phyloP scores from a whole-genome alignment of 1,139 yeast species.

The Geotrichum klebahnii region DNA sequence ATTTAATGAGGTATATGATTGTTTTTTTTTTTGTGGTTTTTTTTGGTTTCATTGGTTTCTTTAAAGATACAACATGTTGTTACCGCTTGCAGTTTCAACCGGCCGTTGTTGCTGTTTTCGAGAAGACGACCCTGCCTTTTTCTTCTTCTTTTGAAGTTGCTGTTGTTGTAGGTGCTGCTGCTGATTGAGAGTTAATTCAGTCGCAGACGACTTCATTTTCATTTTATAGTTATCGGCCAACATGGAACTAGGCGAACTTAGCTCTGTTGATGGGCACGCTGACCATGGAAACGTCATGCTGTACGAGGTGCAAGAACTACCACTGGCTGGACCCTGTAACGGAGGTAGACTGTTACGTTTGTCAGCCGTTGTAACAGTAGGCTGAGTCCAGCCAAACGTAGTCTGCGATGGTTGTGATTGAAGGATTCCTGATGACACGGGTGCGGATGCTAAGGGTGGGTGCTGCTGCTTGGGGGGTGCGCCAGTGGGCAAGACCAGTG shows the following conservation, averaged over 20 bases:
- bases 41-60: too few species aligned
- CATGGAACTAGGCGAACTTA: background rate
- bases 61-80: too few species aligned
- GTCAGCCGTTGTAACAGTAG: background rate
- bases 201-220: background rate
- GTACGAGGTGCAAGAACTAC: background rate
- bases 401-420: background rate
- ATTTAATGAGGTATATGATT: too few species aligned
- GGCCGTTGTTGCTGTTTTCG: background rate
- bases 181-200: background rate
- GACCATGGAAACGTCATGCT: constrained; percentile 1
- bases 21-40: too few species aligned
- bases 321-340: background rate
- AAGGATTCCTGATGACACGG: background rate
- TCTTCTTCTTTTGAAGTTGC: background rate
- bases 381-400: background rate
- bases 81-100: too few species aligned
- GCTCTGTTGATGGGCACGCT: background rate
- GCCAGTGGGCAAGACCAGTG: constrained; percentile 1
- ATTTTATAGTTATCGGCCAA: background rate
- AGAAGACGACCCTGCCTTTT: background rate
- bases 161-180: background rate
- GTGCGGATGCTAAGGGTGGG: background rate
- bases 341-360: background rate
- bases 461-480: background rate